A percentile compares a stretch with the other conserved stretches of the same genome.
Evolutionary conservation across 202 grass and related monocot species (phyloP).

Genomic region (Cymbopogon flexuosus): DNA sequence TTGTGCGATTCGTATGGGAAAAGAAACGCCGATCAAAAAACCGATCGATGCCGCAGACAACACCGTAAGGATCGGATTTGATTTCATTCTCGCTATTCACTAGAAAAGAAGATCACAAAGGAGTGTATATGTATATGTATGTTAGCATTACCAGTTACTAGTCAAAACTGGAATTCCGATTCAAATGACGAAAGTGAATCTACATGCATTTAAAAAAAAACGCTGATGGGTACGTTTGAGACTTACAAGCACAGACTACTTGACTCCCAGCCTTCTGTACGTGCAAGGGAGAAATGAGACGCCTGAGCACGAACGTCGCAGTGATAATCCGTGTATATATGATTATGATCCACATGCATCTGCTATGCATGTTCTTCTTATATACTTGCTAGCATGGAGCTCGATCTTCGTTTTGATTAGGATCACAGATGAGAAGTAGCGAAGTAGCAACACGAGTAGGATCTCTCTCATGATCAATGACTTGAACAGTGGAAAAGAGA

Average conservation of each 20-base stretch:
- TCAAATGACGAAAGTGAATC: not conserved
- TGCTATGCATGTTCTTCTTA: not conserved
- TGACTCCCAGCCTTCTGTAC: no score
- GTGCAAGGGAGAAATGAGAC: not conserved
- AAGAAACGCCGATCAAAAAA: conserved; percentile 19
- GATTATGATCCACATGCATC: not conserved
- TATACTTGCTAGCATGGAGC: not conserved
- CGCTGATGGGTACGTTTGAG: no score
- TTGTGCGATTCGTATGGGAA: conserved; percentile 17
- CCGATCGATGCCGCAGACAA: no score
- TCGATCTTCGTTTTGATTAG: not conserved
- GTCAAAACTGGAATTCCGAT: not conserved
- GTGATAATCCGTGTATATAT: not conserved
- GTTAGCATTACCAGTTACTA: not conserved
- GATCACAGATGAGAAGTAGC: not conserved
- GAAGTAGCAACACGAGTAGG: not conserved
- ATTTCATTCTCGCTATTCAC: no score
- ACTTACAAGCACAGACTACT: no score
- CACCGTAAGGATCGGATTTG: no score
- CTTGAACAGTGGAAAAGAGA: not conserved
- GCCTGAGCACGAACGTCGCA: not conserved
- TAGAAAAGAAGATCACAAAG: not conserved
- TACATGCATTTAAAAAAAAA: no score
- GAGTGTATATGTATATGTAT: not conserved
- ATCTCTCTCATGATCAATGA: not conserved